Evolutionary conservation across 108 stramenopile genomes (phyloP).

Genomic region (Cylindrotheca closterium): DNA sequence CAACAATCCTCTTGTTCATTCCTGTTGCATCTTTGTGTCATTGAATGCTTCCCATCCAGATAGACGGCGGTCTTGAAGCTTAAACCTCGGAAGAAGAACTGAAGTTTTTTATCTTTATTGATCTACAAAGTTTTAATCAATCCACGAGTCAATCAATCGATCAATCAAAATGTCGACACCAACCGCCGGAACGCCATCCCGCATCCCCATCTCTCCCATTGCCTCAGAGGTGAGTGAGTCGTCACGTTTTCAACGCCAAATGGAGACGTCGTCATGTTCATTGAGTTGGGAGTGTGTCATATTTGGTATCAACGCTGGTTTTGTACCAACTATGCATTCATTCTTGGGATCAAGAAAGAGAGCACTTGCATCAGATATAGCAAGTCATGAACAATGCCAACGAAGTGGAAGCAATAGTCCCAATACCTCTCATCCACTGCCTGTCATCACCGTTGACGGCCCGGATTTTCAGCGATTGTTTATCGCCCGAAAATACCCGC

Average conservation of each 20-base stretch:
- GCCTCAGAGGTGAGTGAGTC: conserved; percentile 47
- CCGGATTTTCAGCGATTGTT: conserved; percentile 15
- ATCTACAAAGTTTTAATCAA: no score
- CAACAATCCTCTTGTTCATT: no score
- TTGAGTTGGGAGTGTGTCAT: not conserved
- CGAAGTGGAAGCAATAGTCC: not conserved
- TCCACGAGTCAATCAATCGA: no score
- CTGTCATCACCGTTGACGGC: not conserved
- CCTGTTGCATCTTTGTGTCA: no score
- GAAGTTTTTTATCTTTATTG: no score
- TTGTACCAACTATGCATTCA: not conserved
- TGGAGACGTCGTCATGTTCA: no score
- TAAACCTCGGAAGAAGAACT: no score
- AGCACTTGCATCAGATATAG: not conserved
- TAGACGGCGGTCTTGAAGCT: no score
- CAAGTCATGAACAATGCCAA: not conserved
- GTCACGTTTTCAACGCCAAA: not conserved
- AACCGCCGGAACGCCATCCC: conserved; percentile 29
- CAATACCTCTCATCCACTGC: not conserved
- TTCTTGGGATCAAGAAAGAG: not conserved
- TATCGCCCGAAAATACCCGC: conserved; percentile 5
- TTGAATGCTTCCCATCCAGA: no score
- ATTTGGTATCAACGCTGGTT: not conserved
- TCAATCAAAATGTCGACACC: no score
- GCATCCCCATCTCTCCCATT: conserved; percentile 49